Evolutionary conservation across 805 yeast species (phyloP).

Genomic region (Vanderwaltozyma yarrowii): DNA sequence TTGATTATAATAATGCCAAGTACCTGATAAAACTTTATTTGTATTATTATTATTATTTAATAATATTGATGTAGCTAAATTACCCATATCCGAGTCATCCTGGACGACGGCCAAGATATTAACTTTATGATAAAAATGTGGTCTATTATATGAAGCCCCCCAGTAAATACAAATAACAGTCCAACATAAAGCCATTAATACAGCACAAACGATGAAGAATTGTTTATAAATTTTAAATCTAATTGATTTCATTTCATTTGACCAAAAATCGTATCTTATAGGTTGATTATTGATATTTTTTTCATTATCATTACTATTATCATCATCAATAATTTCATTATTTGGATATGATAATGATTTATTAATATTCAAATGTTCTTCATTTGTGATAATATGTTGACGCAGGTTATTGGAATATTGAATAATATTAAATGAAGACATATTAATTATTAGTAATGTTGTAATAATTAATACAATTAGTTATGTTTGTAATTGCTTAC

Average conservation of each 20-base stretch:
- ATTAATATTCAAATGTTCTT: too few relatives aligned
- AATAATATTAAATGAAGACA: too few relatives aligned
- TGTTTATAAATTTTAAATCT: not conserved
- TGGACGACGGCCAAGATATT: conserved; percentile 28
- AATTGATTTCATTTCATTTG: not conserved
- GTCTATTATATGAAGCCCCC: conserved; percentile 30
- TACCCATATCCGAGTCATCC: conserved; percentile 12
- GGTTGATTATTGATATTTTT: not conserved
- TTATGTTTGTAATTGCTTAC: too few relatives aligned
- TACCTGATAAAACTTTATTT: conserved; percentile 9
- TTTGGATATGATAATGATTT: too few relatives aligned
- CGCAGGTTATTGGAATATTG: too few relatives aligned
- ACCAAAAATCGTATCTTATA: conserved; percentile 1
- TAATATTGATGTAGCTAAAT: too few relatives aligned
- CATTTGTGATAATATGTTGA: too few relatives aligned
- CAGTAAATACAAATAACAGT: conserved; percentile 25
- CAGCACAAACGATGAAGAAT: not conserved
- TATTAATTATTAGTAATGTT: too few relatives aligned
- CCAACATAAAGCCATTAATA: conserved; percentile 16
- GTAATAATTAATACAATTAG: too few relatives aligned
- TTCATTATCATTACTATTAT: not conserved
- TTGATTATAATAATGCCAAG: conserved; percentile 24
- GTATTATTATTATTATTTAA: conserved; percentile 4
- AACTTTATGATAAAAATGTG: conserved; percentile 15
- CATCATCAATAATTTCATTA: not conserved